Evolutionary conservation across 768 basidiomycete species (phyloP).

Genomic region (Candolleomyces aberdarensis): DNA sequence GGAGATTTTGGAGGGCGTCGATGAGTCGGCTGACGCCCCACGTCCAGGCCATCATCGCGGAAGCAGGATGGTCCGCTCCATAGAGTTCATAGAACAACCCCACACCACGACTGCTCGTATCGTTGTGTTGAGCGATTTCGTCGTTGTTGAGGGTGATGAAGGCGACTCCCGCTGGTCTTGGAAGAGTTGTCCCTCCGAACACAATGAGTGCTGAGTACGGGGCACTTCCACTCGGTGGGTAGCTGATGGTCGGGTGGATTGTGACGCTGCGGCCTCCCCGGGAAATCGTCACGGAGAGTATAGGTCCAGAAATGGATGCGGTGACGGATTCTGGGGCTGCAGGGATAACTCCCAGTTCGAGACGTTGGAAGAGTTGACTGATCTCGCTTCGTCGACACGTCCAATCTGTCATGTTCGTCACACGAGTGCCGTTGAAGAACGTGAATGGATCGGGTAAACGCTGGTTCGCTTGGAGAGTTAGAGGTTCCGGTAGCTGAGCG

Average conservation of each 20-base stretch:
- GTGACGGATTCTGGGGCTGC: conserved; percentile 42
- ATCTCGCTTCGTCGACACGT: conserved; percentile 50
- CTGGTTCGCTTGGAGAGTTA: conserved; percentile 31
- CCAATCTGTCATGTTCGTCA: conserved; percentile 44
- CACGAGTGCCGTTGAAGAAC: conserved; percentile 41
- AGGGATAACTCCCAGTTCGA: conserved; percentile 51
- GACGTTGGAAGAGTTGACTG: conserved; percentile 43
- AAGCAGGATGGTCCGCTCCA: conserved; percentile 42
- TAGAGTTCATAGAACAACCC: conserved; percentile 60
- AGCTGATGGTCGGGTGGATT: conserved; percentile 44
- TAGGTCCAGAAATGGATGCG: conserved; percentile 39
- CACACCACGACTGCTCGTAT: conserved; percentile 42
- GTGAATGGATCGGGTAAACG: conserved; percentile 54
- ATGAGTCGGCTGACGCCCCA: conserved; percentile 61
- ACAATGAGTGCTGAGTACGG: conserved; percentile 55
- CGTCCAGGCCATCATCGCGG: conserved; percentile 59
- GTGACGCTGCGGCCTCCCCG: conserved; percentile 45
- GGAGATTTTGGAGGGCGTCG: conserved; percentile 49
- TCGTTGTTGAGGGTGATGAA: conserved; percentile 51
- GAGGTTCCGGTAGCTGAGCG: conserved; percentile 26
- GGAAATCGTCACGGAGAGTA: conserved; percentile 45
- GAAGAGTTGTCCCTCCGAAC: conserved; percentile 41
- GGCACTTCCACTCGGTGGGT: conserved; percentile 31
- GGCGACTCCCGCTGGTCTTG: conserved; percentile 36
- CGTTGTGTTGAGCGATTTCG: conserved; percentile 48